Evolutionary conservation across 1,139 yeast genomes (phyloP), one percentile per base, ranked within the genome.

Genomic region (Suhomyces bolitotheri): DNA sequence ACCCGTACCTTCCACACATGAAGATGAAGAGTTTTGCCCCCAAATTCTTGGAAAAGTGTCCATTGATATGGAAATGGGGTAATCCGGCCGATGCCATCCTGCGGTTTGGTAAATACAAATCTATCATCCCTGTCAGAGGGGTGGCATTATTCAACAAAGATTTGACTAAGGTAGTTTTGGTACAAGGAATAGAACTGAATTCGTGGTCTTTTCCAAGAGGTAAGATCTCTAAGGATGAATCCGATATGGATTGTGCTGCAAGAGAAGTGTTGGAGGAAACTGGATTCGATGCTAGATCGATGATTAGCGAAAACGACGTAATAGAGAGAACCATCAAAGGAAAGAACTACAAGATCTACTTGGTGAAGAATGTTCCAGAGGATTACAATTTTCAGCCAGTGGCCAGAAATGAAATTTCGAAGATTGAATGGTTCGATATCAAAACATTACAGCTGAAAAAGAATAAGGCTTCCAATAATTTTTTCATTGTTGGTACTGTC

Each of bases 121-220:
- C 82, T 23, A 79, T 86, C 5, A 92, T 94, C 38, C 99, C 99
- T 0, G 99, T 94, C 1, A 73, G 99, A 52, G 99, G 99, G 16
- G 94, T 94, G 34, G 96, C 96, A 10, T 70, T 94, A 34, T 76
- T 94, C 50, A 89, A 88, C 56, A 70, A 74, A 36, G 78, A 75
- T 27, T 62, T 88, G 66, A 75, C 81, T 39, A 87, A 86, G 53
- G 71, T 88, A 7, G 55, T 94, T 25, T 65, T 94, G 50, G 95
- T 92, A 3, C 82, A 87, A 54, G 97, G 97, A 2, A 82, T 82
- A 41, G 95, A 87, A 47, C 77, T 90, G n/a, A 68, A 69, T 25
- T 62, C 82, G 9, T 94, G 98, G 98, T 87, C 96, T 5, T 94
- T 94, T 53, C 99, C 99, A 4, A 72, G 96, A 57, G 99, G 99